Base-by-base conservation (phyloP, 148 eudicot species). In the Hydrangea macrophylla region DNA sequence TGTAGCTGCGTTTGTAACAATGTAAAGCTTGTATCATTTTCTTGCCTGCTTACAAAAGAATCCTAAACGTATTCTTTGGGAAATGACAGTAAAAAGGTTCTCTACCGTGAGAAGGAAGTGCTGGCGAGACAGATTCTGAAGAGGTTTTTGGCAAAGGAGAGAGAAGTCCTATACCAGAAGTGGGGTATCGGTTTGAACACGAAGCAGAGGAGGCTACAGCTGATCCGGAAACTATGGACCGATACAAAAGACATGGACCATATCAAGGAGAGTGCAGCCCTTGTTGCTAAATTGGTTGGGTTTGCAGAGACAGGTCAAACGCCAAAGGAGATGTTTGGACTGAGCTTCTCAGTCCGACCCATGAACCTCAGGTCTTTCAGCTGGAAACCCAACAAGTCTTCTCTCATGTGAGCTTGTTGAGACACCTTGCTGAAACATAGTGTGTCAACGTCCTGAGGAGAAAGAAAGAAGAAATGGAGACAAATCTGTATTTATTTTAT, bases 241-340 rank as follows among this genome's bases (percentile, higher is more conserved):
- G 76, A 91, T 33, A 53, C 85, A 10, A 80, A 80, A 31, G 83
- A 91, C 76, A 85, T 89, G 84, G 79, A 81, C 42, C 93, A 89
- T 58, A 64, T 86, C 6, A 81, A 72, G 25, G 94, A 89, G 51
- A 95, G 99, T 56, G 99, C 99, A 6, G 65, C 72, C 23, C 64
- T 95, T 23, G 88, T 95, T 20, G 96, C 94, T 9, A 95, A 80
- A 71, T 68, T 95, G 48, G 87, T 83, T 20, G 97, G 91, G 59
- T 81, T 92, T 55, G 68, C 73, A 6, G 84, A 85, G 33, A 80
- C 79, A 42, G 75, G 73, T 67, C 78, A 87, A 40, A 81, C 86
- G 8, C 88, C 93, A 0, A 91, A 95, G 74, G 97, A 91, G 73
- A 85, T 87, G 82, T 84, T 95, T 24, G 99, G 91, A 67, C 85